A percentile compares a stretch with the other conserved stretches of the same genome.
phyloP scores from a whole-genome alignment of 1,139 yeast species.

The Oligophagozyma castellii region DNA sequence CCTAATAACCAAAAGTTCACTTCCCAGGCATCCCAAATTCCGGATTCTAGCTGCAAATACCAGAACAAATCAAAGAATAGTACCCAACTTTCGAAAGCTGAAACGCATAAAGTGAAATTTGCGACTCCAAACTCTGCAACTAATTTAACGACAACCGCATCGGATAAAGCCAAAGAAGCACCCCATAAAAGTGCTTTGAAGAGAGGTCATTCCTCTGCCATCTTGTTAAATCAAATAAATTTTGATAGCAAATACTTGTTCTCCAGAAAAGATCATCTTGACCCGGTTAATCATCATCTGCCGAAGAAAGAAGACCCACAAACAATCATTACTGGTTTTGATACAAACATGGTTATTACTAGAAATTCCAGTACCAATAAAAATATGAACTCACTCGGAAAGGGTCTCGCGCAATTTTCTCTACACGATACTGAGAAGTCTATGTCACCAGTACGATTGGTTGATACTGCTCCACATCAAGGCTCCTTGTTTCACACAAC shows the following conservation, averaged over 20 bases:
- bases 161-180: background rate
- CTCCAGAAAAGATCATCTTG: conserved; percentile 1
- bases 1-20: background rate
- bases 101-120: too few species aligned
- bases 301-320: conserved; percentile 10
- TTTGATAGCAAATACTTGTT: background rate
- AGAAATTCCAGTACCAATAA: background rate
- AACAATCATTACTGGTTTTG: conserved; percentile 16
- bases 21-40: background rate
- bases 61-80: background rate
- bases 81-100: too few species aligned
- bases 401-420: background rate
- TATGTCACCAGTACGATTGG: too few species aligned
- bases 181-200: background rate
- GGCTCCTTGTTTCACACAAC: background rate
- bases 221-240: conserved; percentile 4
- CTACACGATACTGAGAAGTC: background rate
- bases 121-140: too few species aligned
- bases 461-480: background rate
- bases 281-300: background rate
- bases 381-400: background rate
- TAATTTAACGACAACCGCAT: too few species aligned
- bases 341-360: conserved; percentile 10
- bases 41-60: background rate
- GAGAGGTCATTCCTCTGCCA: conserved; percentile 2